Conservation (phyloP, 2,329 filamentous ascomycete genomes). For the Triangularia verruculosa region DNA sequence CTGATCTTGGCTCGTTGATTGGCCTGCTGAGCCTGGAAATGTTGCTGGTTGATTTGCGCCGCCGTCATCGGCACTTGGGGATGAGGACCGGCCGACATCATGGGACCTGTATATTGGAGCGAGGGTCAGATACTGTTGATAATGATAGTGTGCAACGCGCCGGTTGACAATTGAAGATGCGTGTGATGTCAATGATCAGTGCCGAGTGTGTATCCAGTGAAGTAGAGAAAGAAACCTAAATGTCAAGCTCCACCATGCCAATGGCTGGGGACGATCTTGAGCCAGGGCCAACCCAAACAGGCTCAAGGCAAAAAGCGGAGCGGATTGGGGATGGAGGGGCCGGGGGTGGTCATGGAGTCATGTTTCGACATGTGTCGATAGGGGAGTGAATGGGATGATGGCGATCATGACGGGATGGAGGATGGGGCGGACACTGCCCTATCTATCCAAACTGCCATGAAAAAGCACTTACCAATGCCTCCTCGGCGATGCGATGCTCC, state of each 20-base stretch:
- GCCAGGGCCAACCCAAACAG: conserved; percentile 1
- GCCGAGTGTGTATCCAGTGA: background rate
- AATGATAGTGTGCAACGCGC: conserved; percentile 7
- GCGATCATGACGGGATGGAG: background rate
- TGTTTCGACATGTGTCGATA: background rate
- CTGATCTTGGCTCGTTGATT: conserved; percentile 72
- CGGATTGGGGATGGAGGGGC: background rate
- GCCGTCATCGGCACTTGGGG: conserved; percentile 51
- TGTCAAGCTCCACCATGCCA: conserved; percentile 3
- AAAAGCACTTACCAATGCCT: conserved; percentile 28
- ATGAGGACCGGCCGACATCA: conserved; percentile 55
- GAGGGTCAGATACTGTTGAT: background rate
- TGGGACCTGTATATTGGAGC: conserved; percentile 42
- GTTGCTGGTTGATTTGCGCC: conserved; percentile 51
- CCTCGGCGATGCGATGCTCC: conserved; percentile 28
- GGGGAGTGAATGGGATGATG: conserved; percentile 3
- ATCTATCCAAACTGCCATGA: conserved; percentile 7
- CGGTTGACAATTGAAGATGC: background rate
- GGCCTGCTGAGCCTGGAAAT: conserved; percentile 43
- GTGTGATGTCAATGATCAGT: background rate
- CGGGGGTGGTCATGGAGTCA: background rate
- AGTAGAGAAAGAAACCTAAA: conserved; percentile 3
- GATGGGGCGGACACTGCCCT: background rate
- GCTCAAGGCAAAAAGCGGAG: background rate
- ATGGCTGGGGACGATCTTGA: background rate